Evolutionary conservation across 2,329 filamentous ascomycete species (phyloP).

Genomic region (Delphinella strobiligena): DNA sequence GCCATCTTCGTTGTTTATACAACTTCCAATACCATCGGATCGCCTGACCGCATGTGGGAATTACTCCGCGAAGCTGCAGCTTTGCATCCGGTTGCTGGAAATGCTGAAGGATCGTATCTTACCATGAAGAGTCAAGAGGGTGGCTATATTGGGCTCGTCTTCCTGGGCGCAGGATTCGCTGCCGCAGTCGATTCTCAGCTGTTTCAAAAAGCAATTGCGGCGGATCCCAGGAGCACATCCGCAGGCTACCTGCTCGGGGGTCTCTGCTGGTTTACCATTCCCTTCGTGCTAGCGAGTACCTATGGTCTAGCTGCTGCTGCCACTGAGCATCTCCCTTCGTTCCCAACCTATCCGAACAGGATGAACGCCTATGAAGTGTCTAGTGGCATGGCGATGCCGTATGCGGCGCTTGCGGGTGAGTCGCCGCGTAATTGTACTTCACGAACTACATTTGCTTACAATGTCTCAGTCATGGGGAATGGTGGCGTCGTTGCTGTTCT

Average conservation of each 20-base stretch:
- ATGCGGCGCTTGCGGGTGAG: conserved; percentile 20
- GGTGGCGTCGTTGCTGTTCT: conserved; percentile 24
- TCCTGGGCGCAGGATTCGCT: not conserved
- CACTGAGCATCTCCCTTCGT: conserved; percentile 12
- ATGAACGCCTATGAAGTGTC: conserved; percentile 14
- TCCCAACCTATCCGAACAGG: conserved; percentile 7
- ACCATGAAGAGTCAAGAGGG: conserved; percentile 12
- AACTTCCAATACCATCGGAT: conserved; percentile 12
- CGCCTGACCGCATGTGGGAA: conserved; percentile 16
- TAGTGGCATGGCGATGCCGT: conserved; percentile 19
- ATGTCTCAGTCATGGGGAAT: conserved; percentile 24
- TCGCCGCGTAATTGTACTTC: too few relatives aligned
- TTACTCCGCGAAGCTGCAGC: conserved; percentile 14
- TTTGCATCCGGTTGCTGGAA: conserved; percentile 14
- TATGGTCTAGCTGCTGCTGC: conserved; percentile 17
- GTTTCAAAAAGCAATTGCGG: conserved; percentile 18
- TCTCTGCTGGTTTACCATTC: conserved; percentile 17
- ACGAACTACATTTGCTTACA: too few relatives aligned
- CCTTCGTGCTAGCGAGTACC: conserved; percentile 15
- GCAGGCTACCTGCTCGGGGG: conserved; percentile 15
- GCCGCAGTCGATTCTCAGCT: conserved; percentile 11
- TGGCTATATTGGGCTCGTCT: not conserved
- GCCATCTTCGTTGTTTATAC: conserved; percentile 14
- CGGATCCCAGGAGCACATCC: conserved; percentile 12
- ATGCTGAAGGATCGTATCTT: conserved; percentile 17